phyloP scores from a whole-genome alignment of 371 early-diverging fungal genomes.

The Dichotomocladium elegans region DNA sequence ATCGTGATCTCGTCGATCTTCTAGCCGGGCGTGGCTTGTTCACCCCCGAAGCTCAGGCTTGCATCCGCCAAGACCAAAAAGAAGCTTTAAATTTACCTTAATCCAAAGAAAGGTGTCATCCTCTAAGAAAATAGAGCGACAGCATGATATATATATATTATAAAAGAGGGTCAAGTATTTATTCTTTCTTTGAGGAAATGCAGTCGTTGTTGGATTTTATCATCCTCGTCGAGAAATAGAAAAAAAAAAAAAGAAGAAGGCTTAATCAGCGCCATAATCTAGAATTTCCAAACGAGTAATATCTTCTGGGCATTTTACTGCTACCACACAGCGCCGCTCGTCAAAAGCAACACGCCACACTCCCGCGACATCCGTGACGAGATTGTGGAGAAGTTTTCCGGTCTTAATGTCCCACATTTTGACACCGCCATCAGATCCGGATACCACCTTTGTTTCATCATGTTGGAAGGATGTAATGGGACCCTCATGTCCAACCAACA shows the following conservation, averaged over 20 bases:
- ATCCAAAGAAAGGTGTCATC: background rate
- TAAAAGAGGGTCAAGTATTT: background rate
- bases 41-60: slow-evolving; percentile 23
- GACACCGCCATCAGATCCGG: slow-evolving; percentile 90
- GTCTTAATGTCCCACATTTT: slow-evolving; percentile 92
- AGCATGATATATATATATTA: background rate
- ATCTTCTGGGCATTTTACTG: slow-evolving; percentile 6
- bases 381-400: slow-evolving; percentile 74
- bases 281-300: slow-evolving; percentile 6
- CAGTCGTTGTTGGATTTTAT: background rate
- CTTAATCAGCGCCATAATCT: slow-evolving; percentile 3
- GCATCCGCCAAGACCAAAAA: background rate
- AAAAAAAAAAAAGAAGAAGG: background rate
- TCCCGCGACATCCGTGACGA: slow-evolving; percentile 67
- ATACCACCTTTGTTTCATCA: slow-evolving; percentile 84
- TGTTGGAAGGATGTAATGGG: slow-evolving; percentile 96
- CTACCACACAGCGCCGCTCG: slow-evolving; percentile 72
- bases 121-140: background rate
- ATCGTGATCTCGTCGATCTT: slow-evolving; percentile 43
- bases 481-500: slow-evolving; percentile 65
- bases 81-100: background rate
- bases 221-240: background rate
- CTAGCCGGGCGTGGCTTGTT: slow-evolving; percentile 38
- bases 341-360: slow-evolving; percentile 95
- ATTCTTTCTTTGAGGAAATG: background rate